Conservation (phyloP, 441 rosid genomes). For the Populus hybrid region DNA sequence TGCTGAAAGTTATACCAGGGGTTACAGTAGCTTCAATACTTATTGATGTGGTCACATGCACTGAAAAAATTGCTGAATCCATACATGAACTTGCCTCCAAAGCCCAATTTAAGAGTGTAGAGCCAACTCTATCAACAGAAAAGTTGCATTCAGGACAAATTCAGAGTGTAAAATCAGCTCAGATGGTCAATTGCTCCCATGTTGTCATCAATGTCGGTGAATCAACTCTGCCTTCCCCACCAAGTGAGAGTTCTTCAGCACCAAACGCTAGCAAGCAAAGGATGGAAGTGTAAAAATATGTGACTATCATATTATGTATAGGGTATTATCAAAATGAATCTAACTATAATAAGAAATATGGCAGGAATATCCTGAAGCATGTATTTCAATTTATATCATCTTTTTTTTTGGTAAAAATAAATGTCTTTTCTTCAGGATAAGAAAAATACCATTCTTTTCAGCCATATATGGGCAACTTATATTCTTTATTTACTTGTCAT, state of each 20-base stretch:
- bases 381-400: not conserved
- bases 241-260: not conserved
- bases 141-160: not conserved
- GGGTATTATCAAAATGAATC: no score
- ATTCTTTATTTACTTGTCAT: not conserved
- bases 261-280: not conserved
- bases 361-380: no score
- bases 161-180: not conserved
- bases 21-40: slow-evolving; percentile 45
- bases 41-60: slow-evolving; percentile 37
- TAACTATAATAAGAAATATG: no score
- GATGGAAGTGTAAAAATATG: not conserved
- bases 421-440: not conserved
- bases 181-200: not conserved
- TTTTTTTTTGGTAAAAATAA: not conserved
- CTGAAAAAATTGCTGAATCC: slow-evolving; percentile 43
- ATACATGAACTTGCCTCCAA: slow-evolving; percentile 41
- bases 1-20: no score
- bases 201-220: not conserved
- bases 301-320: not conserved
- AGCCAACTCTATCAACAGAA: not conserved
- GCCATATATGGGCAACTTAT: not conserved
- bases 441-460: no score
- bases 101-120: slow-evolving; percentile 32
- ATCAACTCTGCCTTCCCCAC: not conserved